Evolutionary conservation across 2,329 filamentous ascomycete species (phyloP).

Genomic region (Sarocladium oryzae): DNA sequence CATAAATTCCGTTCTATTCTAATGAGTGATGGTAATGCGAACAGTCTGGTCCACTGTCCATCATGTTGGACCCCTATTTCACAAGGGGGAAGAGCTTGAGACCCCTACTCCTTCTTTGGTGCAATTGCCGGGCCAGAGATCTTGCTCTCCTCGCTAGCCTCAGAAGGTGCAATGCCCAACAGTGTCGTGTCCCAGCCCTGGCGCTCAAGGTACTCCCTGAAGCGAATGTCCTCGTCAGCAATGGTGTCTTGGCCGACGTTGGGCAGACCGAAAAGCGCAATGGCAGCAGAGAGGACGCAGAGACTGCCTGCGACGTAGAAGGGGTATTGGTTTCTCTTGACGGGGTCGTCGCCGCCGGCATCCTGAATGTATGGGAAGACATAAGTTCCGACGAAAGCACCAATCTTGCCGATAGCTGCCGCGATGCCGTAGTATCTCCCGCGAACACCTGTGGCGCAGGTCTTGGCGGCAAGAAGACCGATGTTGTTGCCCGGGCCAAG

Average conservation of each 20-base stretch:
- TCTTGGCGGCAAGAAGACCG: conserved; percentile 79
- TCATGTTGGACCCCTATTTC: no score
- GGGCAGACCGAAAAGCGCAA: conserved; percentile 59
- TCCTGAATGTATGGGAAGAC: conserved; percentile 69
- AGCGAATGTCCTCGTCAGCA: conserved; percentile 65
- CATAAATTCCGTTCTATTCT: no score
- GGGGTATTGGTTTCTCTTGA: conserved; percentile 69
- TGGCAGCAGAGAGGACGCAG: conserved; percentile 64
- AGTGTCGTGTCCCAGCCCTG: conserved; percentile 69
- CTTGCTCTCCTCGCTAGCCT: neutral
- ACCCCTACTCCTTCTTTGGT: neutral
- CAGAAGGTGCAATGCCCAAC: conserved; percentile 34
- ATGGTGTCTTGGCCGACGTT: conserved; percentile 84
- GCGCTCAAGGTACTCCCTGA: conserved; percentile 64
- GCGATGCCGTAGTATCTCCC: conserved; percentile 68
- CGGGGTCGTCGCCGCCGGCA: conserved; percentile 45
- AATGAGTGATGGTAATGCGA: no score
- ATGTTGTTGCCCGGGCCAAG: conserved; percentile 89
- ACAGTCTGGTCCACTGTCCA: no score
- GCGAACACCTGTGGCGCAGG: conserved; percentile 79
- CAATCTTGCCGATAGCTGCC: conserved; percentile 67
- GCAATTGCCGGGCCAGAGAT: neutral
- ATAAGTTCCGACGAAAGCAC: conserved; percentile 80
- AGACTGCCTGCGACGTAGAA: conserved; percentile 80
- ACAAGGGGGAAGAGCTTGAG: no score